Evolutionary conservation across 441 rosid genomes (phyloP), one percentile per base, ranked within the genome.

Genomic region (Manihot esculenta): DNA sequence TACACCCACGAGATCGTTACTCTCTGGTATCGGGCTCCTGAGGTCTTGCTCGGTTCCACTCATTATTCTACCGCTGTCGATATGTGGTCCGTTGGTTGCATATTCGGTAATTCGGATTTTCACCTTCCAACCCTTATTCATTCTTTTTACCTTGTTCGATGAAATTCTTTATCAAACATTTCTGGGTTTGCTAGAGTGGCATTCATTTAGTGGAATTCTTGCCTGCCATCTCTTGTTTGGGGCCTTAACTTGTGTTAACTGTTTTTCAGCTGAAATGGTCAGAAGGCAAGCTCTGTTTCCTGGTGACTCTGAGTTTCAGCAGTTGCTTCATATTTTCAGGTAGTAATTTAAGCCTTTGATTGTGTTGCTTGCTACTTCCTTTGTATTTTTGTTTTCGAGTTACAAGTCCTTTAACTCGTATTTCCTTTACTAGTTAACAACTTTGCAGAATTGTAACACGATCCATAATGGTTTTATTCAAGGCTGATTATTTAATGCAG

Each of bases 31-130:
- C 74, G 98, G 48, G 97, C 99, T 48, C 99, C 98, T 0, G 98
- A 92, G 78, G 99, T 94, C 64, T 81, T 94, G 75, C 93, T 94
- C 50, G 98, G 99, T 0, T 84, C 96, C 20, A 74, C 94, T 66
- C 96, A 92, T 74, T 94, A 94, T 66, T 94, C 97, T 48, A 89
- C 92, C 13, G 94, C 84, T 0, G 97, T 90, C 15, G 99, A 94
- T 59, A 88, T 94, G 84, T 94, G 99, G 99, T 94, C 99, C 17
- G 98, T 94, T 20, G 99, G 98, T 9, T 94, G 98, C 81, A 94
- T 94, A 72, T 94, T 94, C 21, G 97, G 96, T 90, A 70, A 65
- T 26, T 2, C 3, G 8, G 5, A 15, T 27, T 58, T 33, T 17
- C 3, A 27, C 17, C 15, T 55, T 3, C 7, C 23, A 3, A n/a